Evolutionary conservation across 2,329 filamentous ascomycete genomes (phyloP), one percentile per base, ranked within the genome.

Genomic region (Cladosporium austrohemisphaericum): DNA sequence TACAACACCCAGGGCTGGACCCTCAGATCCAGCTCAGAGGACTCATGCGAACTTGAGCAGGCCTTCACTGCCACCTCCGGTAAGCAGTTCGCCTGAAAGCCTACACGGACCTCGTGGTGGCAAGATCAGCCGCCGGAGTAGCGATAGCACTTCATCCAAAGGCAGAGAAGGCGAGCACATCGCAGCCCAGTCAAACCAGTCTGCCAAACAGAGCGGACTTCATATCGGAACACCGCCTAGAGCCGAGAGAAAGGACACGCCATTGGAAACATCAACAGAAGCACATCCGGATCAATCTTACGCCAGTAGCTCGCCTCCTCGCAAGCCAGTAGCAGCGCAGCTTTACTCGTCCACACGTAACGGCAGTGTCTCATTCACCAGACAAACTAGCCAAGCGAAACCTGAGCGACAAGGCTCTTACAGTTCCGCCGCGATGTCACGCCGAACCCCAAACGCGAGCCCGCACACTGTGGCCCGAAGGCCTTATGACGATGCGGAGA

Each of bases 1-100:
- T 14, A 65, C 61, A 25, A 66, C 64, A 14, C 64, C 64, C 16
- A 57, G 61, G 48, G 55, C 64, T 35, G 63, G 64, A n/a, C 64
- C 63, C 8, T 44, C 57, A 14, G 60, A 65, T 51, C 61, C 62
- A 1, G 49, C 52, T 10, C 52, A 60, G 43, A 54, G 63, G 26
- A 65, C 62, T 4, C 38, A 49, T 14, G 58, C 50, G 10, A 60
- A 56, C 44, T 49, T 66, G 32, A 62, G 59, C 49, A 53, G 50
- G 45, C 62, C 57, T 9, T 54, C 47, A 26, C 43, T 61, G 23
- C 59, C 57, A 8, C 41, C 49, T 9, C 25, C 33, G 3, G 33
- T 51, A 14, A 38, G 29, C 19, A 28, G 19, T 18, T 45, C 49
- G 23, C 49, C 49, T 2, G 41, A 44, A 25, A 43, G 32, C 35